phyloP scores from a whole-genome alignment of 1,139 yeast species.

The Yamadazyma songkhlaensis region DNA sequence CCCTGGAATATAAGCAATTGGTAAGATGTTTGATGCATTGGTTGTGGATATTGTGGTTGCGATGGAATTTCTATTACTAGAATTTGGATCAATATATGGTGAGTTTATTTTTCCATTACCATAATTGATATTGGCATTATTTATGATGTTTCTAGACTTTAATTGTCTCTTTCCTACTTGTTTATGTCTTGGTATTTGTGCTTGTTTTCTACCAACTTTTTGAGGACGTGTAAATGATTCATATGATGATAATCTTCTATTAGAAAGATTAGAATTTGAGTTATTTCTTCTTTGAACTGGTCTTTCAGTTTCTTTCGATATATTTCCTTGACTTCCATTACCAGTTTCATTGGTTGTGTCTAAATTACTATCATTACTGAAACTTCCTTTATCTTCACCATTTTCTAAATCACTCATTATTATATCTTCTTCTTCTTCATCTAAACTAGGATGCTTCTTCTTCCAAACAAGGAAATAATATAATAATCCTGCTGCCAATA shows the following conservation, averaged over 20 bases:
- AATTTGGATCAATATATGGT: conserved; percentile 24
- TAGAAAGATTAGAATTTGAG: conserved; percentile 10
- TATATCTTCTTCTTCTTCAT: conserved; percentile 27
- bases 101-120: conserved; percentile 6
- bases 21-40: conserved; percentile 82
- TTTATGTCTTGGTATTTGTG: conserved; percentile 12
- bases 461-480: conserved; percentile 33
- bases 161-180: conserved; percentile 12
- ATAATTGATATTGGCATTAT: conserved; percentile 5
- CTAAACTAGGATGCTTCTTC: conserved; percentile 23
- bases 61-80: conserved; percentile 38
- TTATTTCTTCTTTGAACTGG: conserved; percentile 10
- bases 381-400: conserved; percentile 19
- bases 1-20: conserved; percentile 95
- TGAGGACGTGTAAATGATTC: conserved; percentile 46
- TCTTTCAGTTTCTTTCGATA: conserved; percentile 3
- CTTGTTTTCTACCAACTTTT: conserved; percentile 14
- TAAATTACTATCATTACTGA: conserved; percentile 12
- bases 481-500: conserved; percentile 31
- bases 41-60: conserved; percentile 65
- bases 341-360: conserved; percentile 4
- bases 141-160: conserved; percentile 11
- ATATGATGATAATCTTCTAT: conserved; percentile 39
- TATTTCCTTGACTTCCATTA: neutral
- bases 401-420: conserved; percentile 19